A percentile compares a stretch with the other conserved stretches of the same genome.
phyloP scores from a whole-genome alignment of 345 rosid species.

The Toxicodendron radicans region DNA sequence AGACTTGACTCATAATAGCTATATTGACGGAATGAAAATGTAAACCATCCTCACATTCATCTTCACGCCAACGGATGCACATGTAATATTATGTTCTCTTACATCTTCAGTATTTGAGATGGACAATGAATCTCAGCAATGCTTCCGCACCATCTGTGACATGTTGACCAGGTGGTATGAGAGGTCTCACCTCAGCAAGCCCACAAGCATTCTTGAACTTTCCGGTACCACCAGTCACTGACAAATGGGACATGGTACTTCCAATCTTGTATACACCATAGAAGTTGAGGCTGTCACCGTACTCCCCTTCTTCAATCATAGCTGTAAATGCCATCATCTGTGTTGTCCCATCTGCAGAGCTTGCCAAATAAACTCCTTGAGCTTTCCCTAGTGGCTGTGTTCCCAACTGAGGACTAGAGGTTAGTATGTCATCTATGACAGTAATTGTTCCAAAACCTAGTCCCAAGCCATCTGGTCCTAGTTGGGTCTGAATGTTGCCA shows the following conservation, averaged over 20 bases:
- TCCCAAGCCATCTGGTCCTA: slow-evolving; percentile 84
- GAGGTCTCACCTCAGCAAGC: slow-evolving; percentile 62
- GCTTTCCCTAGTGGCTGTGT: slow-evolving; percentile 80
- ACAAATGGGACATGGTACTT: slow-evolving; percentile 66
- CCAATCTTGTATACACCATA: slow-evolving; percentile 77
- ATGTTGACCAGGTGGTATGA: slow-evolving; percentile 72
- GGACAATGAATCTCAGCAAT: slow-evolving; percentile 64
- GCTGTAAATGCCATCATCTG: slow-evolving; percentile 98
- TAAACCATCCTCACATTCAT: neutral
- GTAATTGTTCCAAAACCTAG: slow-evolving; percentile 92
- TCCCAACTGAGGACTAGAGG: slow-evolving; percentile 76
- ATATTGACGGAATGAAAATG: slow-evolving; percentile 10
- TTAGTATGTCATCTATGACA: slow-evolving; percentile 76
- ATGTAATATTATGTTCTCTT: slow-evolving; percentile 7
- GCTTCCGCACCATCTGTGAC: slow-evolving; percentile 69
- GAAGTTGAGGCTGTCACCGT: slow-evolving; percentile 86
- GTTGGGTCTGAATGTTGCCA: slow-evolving; percentile 57
- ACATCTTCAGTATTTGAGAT: slow-evolving; percentile 47
- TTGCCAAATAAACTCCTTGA: slow-evolving; percentile 88
- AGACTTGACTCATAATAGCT: neutral
- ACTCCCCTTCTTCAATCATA: slow-evolving; percentile 89
- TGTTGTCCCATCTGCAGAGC: slow-evolving; percentile 75
- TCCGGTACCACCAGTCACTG: slow-evolving; percentile 91
- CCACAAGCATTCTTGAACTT: slow-evolving; percentile 71
- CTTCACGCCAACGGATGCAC: slow-evolving; percentile 14